A percentile compares a stretch with the other conserved stretches of the same genome.
Conservation (phyloP, 1,284 basidiomycete genomes). For the Ustilago tritici region DNA sequence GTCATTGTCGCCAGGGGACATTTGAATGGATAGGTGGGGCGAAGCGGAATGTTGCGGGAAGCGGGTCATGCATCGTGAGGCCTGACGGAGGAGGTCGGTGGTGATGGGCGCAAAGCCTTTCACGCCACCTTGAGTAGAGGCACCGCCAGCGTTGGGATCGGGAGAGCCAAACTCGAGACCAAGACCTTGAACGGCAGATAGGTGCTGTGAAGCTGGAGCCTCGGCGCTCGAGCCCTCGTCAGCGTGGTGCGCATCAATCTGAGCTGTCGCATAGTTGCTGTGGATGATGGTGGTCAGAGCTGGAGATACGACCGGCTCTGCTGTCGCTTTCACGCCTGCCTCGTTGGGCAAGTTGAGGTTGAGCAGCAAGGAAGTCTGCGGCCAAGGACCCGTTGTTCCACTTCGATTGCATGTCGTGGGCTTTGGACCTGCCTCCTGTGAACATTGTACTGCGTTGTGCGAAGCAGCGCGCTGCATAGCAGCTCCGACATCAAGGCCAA, state of each 20-base stretch:
- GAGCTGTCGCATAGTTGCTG: slow-evolving; percentile 27
- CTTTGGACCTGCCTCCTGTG: slow-evolving; percentile 1
- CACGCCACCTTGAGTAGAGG: neutral
- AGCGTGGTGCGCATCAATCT: slow-evolving; percentile 5
- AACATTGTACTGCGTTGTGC: slow-evolving; percentile 12
- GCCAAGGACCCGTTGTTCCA: slow-evolving; percentile 48
- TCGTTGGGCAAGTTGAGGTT: slow-evolving; percentile 6
- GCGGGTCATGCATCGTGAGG: slow-evolving; percentile 20
- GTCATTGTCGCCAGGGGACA: slow-evolving; percentile 28
- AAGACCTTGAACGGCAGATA: slow-evolving; percentile 21
- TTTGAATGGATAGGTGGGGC: slow-evolving; percentile 46
- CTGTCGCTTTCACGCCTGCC: neutral
- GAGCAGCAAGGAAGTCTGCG: slow-evolving; percentile 49
- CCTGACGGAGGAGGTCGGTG: slow-evolving; percentile 35
- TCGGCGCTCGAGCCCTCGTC: neutral
- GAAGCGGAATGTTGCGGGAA: slow-evolving; percentile 15
- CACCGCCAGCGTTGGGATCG: neutral
- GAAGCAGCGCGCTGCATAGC: slow-evolving; percentile 25
- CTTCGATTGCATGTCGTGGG: slow-evolving; percentile 43
- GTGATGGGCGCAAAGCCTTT: slow-evolving; percentile 38
- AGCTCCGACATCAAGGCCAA: neutral
- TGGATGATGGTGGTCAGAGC: slow-evolving; percentile 39
- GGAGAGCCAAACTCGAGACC: slow-evolving; percentile 31
- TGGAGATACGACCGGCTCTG: slow-evolving; percentile 20
- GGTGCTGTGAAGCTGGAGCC: neutral